Evolutionary conservation across 306 rosid species (phyloP).

Genomic region (Begonia fuchsioides): DNA sequence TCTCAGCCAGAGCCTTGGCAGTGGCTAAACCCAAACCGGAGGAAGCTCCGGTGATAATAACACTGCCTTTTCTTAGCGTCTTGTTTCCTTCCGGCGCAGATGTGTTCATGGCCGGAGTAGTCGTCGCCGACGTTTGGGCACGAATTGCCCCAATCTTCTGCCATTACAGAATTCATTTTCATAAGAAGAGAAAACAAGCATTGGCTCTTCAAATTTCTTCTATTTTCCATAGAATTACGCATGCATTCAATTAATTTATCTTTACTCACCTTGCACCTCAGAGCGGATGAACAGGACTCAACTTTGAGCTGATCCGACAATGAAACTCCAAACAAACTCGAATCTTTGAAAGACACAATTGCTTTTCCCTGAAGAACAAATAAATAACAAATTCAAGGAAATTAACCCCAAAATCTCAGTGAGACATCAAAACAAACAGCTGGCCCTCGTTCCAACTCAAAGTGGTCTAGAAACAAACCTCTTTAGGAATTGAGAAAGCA

Average conservation of each 20-base stretch:
- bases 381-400: background rate
- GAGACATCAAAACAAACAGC: slow-evolving; percentile 1
- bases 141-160: slow-evolving; percentile 30
- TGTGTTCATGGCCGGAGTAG: slow-evolving; percentile 42
- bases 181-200: background rate
- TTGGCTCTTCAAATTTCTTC: background rate
- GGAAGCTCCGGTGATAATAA: slow-evolving; percentile 83
- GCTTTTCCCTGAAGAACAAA: slow-evolving; percentile 47
- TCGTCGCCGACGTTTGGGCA: slow-evolving; percentile 53
- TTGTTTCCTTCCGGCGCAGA: slow-evolving; percentile 70
- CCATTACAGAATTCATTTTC: too few species aligned
- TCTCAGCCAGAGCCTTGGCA: slow-evolving; percentile 90
- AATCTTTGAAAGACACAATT: slow-evolving; percentile 50
- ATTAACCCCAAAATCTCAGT: background rate
- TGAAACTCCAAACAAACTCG: slow-evolving; percentile 61
- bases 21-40: slow-evolving; percentile 96
- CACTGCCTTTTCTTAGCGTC: slow-evolving; percentile 79
- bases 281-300: slow-evolving; percentile 53
- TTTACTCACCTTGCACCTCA: slow-evolving; percentile 62
- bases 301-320: slow-evolving; percentile 52
- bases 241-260: background rate
- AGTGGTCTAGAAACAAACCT: slow-evolving; percentile 17
- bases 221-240: too few species aligned
- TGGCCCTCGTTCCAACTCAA: background rate
- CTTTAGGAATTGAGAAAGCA: slow-evolving; percentile 33